Base-by-base conservation (phyloP, 176 grass and related monocot genomes). In the Musa troglodytarum region DNA sequence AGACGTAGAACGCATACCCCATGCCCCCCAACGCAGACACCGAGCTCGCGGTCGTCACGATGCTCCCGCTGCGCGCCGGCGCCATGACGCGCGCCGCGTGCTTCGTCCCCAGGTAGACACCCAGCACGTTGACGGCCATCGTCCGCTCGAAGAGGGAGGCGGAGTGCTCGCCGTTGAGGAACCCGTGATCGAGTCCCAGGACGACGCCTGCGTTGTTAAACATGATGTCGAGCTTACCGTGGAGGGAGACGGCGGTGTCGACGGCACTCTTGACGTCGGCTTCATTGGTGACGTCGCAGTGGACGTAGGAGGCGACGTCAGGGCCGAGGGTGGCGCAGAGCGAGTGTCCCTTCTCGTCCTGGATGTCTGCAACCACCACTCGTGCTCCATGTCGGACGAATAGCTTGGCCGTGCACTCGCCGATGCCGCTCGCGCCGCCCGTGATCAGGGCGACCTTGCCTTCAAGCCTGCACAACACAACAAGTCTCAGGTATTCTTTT, bases 211-310 rank as follows among this genome's bases (percentile, higher is more conserved):
- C 69, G 69, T 53, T 72, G 69, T 53, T 72, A n/a, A 24, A 72
- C 50, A 72, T 53, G 69, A 72, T 50, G 49, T 72, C 69, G 69
- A 72, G 69, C 69, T 72, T 72, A 10, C 69, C 69, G 17, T 53
- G 49, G 69, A 19, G 50, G n/a, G 69, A 72, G 17, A 72, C 20
- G 17, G 69, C 69, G 50, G 69, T 22, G 19, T 72, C 69, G 50
- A 72, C 50, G 50, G 50, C 69, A 10, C 21, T 19, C 51, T 14
- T 19, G 5, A 71, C 68, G 68, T 71, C 43, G 16, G 68, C 15
- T 0, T 71, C 68, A 12, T 10, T 1, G 10, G 50, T 52, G 43
- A 54, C 49, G 69, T 72, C 69, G 63, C 63, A 66, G 63, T 66
- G 63, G 23, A 66, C 63, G 21, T 28, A 66, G 24, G 64, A 67